A percentile compares a stretch with the other conserved stretches of the same genome.
phyloP scores from a whole-genome alignment of 192 early-diverging fungal genomes.

The Podila verticillata region DNA sequence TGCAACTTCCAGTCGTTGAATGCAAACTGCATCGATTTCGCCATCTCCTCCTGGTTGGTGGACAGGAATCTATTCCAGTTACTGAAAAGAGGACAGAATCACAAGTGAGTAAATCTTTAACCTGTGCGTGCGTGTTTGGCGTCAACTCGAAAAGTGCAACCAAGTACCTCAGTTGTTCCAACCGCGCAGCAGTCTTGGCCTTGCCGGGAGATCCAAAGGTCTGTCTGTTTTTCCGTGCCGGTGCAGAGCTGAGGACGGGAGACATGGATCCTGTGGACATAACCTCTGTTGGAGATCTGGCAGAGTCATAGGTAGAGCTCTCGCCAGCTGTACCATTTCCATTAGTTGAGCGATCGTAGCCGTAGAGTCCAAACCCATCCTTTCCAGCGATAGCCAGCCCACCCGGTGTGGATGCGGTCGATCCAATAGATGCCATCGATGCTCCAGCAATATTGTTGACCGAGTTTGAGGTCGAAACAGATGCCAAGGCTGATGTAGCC shows the following conservation, averaged over 20 bases:
- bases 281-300: conserved; percentile 27
- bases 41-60: conserved; percentile 73
- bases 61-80: conserved; percentile 72
- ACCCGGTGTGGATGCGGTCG: neutral
- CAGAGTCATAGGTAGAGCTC: conserved; percentile 5
- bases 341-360: neutral
- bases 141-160: neutral
- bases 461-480: conserved; percentile 28
- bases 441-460: conserved; percentile 8
- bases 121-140: neutral
- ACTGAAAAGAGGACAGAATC: conserved; percentile 22
- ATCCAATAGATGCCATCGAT: neutral
- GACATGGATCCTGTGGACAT: conserved; percentile 33
- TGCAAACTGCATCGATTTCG: conserved; percentile 70
- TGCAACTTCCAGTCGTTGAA: conserved; percentile 71
- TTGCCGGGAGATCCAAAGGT: conserved; percentile 47
- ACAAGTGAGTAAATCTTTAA: neutral
- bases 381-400: conserved; percentile 3
- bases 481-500: conserved; percentile 17
- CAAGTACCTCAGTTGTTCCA: conserved; percentile 44
- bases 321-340: neutral
- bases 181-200: conserved; percentile 34
- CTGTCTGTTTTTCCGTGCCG: conserved; percentile 31
- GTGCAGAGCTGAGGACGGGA: conserved; percentile 25
- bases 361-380: conserved; percentile 5